Percentiles rank a stretch among this genome's conserved stretches.
These are phyloP conservation scores for Apophysomyces trapeziformis DNA, from an alignment of 371 early-diverging fungal genomes.

Conservation along the genomic window DNA sequence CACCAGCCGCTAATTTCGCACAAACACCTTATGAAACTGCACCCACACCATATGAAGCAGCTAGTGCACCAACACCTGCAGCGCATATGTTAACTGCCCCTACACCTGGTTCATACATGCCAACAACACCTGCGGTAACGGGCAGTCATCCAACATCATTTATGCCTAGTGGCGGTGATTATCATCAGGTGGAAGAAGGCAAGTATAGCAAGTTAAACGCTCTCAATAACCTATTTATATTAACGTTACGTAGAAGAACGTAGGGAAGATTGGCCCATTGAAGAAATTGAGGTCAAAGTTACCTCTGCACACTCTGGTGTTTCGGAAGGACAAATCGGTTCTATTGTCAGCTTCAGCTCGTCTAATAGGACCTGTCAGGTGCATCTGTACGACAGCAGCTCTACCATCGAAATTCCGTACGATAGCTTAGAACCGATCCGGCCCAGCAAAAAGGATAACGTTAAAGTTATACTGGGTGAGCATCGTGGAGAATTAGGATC, in stretches of 20 bases:
- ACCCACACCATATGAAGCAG: conserved; percentile 44
- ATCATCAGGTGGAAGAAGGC: conserved; percentile 47
- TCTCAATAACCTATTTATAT: conserved; percentile 5
- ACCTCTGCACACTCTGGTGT: conserved; percentile 34
- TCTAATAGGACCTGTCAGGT: conserved; percentile 51
- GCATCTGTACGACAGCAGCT: conserved; percentile 28
- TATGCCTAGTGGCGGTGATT: conserved; percentile 65
- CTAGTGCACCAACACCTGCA: conserved; percentile 42
- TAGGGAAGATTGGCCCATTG: conserved; percentile 65
- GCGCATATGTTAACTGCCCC: conserved; percentile 47
- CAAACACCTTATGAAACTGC: conserved; percentile 44
- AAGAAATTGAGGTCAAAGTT: conserved; percentile 67
- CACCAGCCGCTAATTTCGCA: conserved; percentile 50
- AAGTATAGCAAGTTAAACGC: conserved; percentile 14
- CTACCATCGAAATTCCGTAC: conserved; percentile 41
- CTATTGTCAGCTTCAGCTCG: conserved; percentile 54
- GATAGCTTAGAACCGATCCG: conserved; percentile 69
- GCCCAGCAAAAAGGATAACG: conserved; percentile 80
- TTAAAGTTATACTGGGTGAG: conserved; percentile 76
- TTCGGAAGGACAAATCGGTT: conserved; percentile 48
- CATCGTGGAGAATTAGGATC: conserved; percentile 75
- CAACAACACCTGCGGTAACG: conserved; percentile 58
- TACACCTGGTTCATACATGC: conserved; percentile 51
- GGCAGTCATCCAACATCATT: conserved; percentile 66
- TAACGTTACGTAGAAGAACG: conserved; percentile 33